Evolutionary conservation across 768 basidiomycete genomes (phyloP), one percentile per base, ranked within the genome.

Genomic region (Tremella yokohamensis): DNA sequence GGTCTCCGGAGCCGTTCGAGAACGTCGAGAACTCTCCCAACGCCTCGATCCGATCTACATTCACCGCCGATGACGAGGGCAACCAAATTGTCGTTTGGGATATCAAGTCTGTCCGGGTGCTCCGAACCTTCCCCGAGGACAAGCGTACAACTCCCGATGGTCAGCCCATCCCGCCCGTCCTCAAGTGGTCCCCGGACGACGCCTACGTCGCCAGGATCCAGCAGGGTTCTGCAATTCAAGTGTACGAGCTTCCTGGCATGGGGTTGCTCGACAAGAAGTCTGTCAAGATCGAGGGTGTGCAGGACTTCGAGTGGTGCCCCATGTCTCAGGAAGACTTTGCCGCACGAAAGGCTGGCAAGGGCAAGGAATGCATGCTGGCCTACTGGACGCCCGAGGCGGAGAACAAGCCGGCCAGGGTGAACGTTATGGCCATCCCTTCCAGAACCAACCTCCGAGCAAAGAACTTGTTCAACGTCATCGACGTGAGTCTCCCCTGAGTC

Each of bases 61-160:
- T 76, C 47, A 61, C 60, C 19, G 60, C 86, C 84, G 92, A 94
- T 58, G 96, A 98, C 75, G 92, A 94, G 78, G 96, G 92, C 29
- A 92, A 94, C 79, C 88, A 91, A 66, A 83, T 98, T 61, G 96
- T 93, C 57, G 85, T 99, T n/a, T 99, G 96, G 96, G 91, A 98
- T 69, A 85, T 94, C 80, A 93, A 91, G 78, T 87, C 92, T 16
- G 90, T 90, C 24, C 82, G 87, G 64, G 84, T 98, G 19, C 83
- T 98, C 44, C 88, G 96, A 52, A 97, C 93, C 1, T 98, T 99
- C 79, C 83, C 84, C 38, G 82, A 79, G 62, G 76, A 76, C 51
- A 69, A 69, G 39, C 70, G 67, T 26, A 57, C 68, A 13, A 57
- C 57, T n/a, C 72, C 71, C 39, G 88, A 87, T 24, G 80, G 82